Evolutionary conservation across 1,139 yeast species (phyloP), one percentile per base, ranked within the genome.

Genomic region (Candida tetrigidarum): DNA sequence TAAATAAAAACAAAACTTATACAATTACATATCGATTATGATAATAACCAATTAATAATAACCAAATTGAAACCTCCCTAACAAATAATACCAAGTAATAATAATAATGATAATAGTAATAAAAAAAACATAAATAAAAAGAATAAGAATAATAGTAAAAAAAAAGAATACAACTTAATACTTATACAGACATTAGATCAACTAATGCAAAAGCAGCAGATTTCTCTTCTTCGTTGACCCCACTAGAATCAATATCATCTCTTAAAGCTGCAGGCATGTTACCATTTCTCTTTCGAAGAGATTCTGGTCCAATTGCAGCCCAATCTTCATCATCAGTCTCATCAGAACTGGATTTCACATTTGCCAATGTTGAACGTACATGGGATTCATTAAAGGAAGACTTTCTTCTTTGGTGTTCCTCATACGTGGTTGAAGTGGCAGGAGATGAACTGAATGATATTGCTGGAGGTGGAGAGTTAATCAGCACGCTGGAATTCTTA

Each of bases 271-370:
- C 39, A 26, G 39, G 39, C 11, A 37, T 37, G 26, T 32, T 30
- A 19, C 28, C 37, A 39, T 41, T 42, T 11, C 62, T 64, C 33
- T 66, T 72, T 40, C 86, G 65, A 43, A 84, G 63, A 37, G 76
- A 67, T 39, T 76, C 85, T 0, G 97, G 90, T 1, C 97, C 97
- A 44, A 91, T 85, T 0, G 90, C 71, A 50, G 84, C 88, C 98
- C 98, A 91, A 65, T 91, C 97, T 63, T 91, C 98, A 60, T 92
- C 97, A 64, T 91, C 98, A 0, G 96, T 89, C 56, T 88, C 54
- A 29, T 44, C 44, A 5, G 46, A 39, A 22, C 39, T 35, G 36
- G 41, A 18, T 15, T 41, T 43, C 23, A 46, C 42, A 23, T 41
- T 37, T 37, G 67, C 59, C 42, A 74, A 62, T 1, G 79, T 74